Evolutionary conservation across 257 asterid genomes (phyloP).

Genomic region (Nicotiana otophora): DNA sequence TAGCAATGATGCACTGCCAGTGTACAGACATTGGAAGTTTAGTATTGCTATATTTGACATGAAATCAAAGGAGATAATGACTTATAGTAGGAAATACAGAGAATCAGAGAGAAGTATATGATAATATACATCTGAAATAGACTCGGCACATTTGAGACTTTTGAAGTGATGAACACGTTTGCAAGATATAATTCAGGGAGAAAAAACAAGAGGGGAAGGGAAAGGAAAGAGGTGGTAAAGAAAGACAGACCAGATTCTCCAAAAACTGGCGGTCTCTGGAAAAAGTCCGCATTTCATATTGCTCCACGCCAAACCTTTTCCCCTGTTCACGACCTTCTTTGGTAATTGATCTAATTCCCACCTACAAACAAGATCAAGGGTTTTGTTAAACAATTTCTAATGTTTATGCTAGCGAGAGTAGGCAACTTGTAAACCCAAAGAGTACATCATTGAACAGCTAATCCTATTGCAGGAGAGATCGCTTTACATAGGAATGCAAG

Average conservation of each 20-base stretch:
- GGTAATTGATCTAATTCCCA: slow-evolving; percentile 88
- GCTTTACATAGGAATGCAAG: neutral
- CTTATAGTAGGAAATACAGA: neutral
- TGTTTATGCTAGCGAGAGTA: neutral
- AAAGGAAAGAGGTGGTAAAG: slow-evolving; percentile 12
- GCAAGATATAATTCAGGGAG: neutral
- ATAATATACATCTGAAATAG: neutral
- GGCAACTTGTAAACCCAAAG: neutral
- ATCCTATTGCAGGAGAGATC: neutral
- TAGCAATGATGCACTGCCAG: neutral
- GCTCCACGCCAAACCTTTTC: slow-evolving; percentile 95
- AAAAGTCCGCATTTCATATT: slow-evolving; percentile 92
- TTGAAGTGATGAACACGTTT: neutral
- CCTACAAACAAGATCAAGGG: slow-evolving; percentile 47
- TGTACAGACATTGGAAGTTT: neutral
- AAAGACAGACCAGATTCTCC: slow-evolving; percentile 70
- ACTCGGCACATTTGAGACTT: neutral
- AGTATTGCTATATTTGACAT: neutral
- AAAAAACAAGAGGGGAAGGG: neutral
- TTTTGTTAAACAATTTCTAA: neutral
- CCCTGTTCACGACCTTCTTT: slow-evolving; percentile 98
- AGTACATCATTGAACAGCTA: neutral
- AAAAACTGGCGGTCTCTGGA: slow-evolving; percentile 63
- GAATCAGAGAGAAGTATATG: neutral
- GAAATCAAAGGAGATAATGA: neutral